Conservation (phyloP, 2,329 filamentous ascomycete species). For the Myrmaecium sp. region DNA sequence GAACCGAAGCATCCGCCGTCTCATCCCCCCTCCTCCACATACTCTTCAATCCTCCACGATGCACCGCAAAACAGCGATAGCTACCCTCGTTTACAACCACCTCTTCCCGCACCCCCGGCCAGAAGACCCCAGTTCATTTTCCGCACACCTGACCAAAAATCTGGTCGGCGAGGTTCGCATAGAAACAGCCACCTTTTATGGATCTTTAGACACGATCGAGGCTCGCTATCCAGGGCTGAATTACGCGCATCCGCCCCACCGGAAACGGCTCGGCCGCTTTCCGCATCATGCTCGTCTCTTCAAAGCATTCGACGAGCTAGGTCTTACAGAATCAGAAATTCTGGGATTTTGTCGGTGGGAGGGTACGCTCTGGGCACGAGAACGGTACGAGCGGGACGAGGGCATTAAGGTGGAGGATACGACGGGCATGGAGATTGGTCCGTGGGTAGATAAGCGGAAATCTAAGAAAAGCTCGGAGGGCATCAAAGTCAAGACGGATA, state of each 20-base stretch:
- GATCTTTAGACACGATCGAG: constrained; percentile 61
- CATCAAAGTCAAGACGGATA: constrained; percentile 26
- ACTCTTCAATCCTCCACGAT: constrained; percentile 27
- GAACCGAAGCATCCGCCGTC: neutral
- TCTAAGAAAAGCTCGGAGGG: too few relatives aligned
- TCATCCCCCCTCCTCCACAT: neutral
- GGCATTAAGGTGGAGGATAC: constrained; percentile 54
- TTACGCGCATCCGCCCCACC: constrained; percentile 56
- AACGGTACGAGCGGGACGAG: constrained; percentile 62
- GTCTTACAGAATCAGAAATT: constrained; percentile 54
- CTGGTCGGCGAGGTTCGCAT: constrained; percentile 64
- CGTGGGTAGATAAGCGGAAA: constrained; percentile 37
- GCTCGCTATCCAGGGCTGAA: constrained; percentile 70
- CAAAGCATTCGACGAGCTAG: constrained; percentile 53
- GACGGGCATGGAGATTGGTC: constrained; percentile 48
- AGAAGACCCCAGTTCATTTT: constrained; percentile 55
- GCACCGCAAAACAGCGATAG: constrained; percentile 52
- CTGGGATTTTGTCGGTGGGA: constrained; percentile 62
- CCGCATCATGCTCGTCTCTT: constrained; percentile 63
- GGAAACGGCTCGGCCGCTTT: constrained; percentile 61
- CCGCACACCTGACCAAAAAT: constrained; percentile 49
- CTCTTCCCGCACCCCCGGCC: constrained; percentile 54
- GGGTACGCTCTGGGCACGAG: constrained; percentile 67
- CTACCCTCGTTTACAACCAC: constrained; percentile 55
- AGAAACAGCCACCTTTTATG: constrained; percentile 64